Evolutionary conservation across 2,329 filamentous ascomycete genomes (phyloP), one percentile per base, ranked within the genome.

Genomic region (Chrysoporthe cubensis): DNA sequence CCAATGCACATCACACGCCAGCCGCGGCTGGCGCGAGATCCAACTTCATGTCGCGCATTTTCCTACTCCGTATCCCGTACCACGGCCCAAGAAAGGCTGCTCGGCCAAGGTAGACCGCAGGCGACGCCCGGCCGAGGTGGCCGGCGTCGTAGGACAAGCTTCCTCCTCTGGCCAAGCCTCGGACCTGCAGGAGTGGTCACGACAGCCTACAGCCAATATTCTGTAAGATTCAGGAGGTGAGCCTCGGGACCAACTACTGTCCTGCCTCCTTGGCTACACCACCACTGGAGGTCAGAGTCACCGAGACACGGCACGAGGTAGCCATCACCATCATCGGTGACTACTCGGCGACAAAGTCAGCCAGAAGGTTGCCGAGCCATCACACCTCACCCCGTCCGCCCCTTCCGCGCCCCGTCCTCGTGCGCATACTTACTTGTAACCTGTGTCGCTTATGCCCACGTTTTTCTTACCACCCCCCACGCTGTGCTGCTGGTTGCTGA

Each of bases 281-380:
- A 61, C 14, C 59, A 46, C 26, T 21, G 56, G 56, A 40, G 58
- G 21, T 37, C 52, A 43, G n/a, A 18, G 26, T 32, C 40, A 32
- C 16, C 46, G 32, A 61, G 42, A 61, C n/a, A 61, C 43, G 59
- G 59, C 40, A 61, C 40, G 59, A 48, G 42, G 63, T 52, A 32
- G 18, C n/a, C 37, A 46, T 37, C 37, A 42, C 42, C 52, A 52
- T 46, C 56, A 59, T 52, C 58, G 56, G 62, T 34, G 57, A 44
- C 26, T 52, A 34, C 44, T 56, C 67, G 65, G 67, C 67, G 65
- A 64, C 59, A 37, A 56, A 62, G 58, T 69, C 59, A 69, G 67
- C 50, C 65, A 21, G 48, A 57, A 21, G 50, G 52, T 14, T 21
- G 40, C 46, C 59, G 62, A 62, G 59, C 64, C 52, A 64, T 43